These are phyloP conservation scores for Closterium sp. DNA, from an alignment of 139 green algal species.

Conservation along the genomic window DNA sequence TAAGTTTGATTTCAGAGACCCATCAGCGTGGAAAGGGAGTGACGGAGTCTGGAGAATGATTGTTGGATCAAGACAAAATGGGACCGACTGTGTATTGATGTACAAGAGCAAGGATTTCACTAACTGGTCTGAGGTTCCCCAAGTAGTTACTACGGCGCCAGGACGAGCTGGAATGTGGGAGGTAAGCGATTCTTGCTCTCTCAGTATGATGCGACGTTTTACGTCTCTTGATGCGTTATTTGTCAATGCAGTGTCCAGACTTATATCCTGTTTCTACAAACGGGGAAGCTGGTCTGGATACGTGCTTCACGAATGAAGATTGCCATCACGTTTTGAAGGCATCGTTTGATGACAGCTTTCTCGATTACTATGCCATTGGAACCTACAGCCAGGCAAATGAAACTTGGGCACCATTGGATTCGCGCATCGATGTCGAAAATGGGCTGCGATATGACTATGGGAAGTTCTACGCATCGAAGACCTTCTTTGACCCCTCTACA, in stretches of 20 bases:
- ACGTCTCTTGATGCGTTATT: not conserved
- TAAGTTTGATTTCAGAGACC: constrained; percentile 34
- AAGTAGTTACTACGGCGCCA: not conserved
- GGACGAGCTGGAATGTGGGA: constrained; percentile 41
- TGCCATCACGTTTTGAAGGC: constrained; percentile 31
- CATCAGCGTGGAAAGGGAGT: constrained; percentile 24
- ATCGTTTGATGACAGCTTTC: constrained; percentile 20
- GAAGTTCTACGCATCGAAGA: constrained; percentile 46
- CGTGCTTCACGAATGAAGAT: not conserved
- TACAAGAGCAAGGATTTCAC: constrained; percentile 31
- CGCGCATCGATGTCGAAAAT: not conserved
- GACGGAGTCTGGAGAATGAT: constrained; percentile 34
- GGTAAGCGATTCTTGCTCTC: constrained; percentile 8
- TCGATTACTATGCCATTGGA: constrained; percentile 28
- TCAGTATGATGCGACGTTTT: not conserved
- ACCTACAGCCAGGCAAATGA: constrained; percentile 6
- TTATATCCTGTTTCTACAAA: constrained; percentile 24
- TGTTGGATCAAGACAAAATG: constrained; percentile 16
- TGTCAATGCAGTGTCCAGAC: constrained; percentile 25
- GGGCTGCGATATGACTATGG: constrained; percentile 28
- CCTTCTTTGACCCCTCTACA: constrained; percentile 27
- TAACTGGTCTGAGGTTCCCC: not conserved
- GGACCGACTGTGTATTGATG: not conserved
- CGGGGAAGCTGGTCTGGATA: not conserved
- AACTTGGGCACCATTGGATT: constrained; percentile 20